Base-by-base conservation (phyloP, 306 rosid species). In the Acacia melanoxylon region DNA sequence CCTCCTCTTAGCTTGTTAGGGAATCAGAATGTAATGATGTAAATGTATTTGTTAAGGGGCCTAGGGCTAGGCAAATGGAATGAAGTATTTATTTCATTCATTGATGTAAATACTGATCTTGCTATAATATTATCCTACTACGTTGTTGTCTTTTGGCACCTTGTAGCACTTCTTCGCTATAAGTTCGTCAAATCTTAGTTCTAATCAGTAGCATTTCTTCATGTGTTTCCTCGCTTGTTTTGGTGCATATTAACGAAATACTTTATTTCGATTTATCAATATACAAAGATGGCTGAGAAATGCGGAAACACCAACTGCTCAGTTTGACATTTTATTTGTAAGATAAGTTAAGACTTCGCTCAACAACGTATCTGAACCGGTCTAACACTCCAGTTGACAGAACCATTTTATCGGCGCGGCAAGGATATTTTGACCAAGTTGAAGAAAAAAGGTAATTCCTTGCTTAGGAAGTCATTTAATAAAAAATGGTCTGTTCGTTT, bases 31-130 rank as follows among this genome's bases (percentile, higher is more conserved):
- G 80, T 79, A 68, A 78, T 70, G 77, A 74, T 82, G 29, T 78
- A 85, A 25, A 83, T 77, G 82, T 27, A 79, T 58, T 77, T 84
- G 75, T 79, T 49, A 25, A 45, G 45, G 48, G 41, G 74, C 72
- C 74, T 10, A 66, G 74, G 68, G 72, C 77, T 31, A 66, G 78
- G 51, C 79, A 42, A 41, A 71, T 56, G 69, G 72, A 37, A 35
- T 75, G 74, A 70, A 59, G 29, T 22, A 73, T 49, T 49, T 73
- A 10, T 63, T 81, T 45, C 82, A 87, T 87, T 87, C 86, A 81
- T 84, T 81, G 25, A 70, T 87, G 90, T 87, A 87, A 75, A 84
- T 87, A 87, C 58, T 45, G 80, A 59, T 75, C 54, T 71, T 77
- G 17, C n/a, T 44, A 35, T 42, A 51, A 41, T 41, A 3, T 48